phyloP scores from a whole-genome alignment of 148 eudicot species.

The Nepenthes mirabilis region DNA sequence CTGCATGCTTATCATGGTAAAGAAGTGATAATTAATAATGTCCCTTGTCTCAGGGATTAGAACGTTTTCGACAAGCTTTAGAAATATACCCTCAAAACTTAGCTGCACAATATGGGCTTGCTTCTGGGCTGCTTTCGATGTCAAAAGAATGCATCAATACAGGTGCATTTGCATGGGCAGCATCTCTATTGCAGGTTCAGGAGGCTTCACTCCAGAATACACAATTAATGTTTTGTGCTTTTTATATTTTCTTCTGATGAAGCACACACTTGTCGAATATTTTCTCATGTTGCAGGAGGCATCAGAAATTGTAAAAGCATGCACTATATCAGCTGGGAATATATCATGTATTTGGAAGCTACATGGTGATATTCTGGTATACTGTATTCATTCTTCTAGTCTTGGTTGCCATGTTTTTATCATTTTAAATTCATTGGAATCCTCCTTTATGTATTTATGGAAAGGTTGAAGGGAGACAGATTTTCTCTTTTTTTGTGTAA shows the following conservation, averaged over 20 bases:
- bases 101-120: constrained; percentile 80
- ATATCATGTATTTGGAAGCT: constrained; percentile 84
- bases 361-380: constrained; percentile 85
- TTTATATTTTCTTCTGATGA: constrained; percentile 3
- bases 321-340: constrained; percentile 54
- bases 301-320: constrained; percentile 32
- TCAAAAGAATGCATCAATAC: constrained; percentile 68
- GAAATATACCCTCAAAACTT: constrained; percentile 45
- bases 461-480: neutral
- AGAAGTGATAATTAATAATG: neutral
- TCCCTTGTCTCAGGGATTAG: constrained; percentile 45
- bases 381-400: neutral
- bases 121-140: constrained; percentile 73
- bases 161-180: constrained; percentile 92
- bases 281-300: constrained; percentile 52
- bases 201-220: constrained; percentile 5
- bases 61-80: constrained; percentile 71
- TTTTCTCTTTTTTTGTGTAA: too few species aligned
- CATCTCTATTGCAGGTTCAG: constrained; percentile 83
- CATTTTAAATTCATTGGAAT: neutral
- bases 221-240: neutral
- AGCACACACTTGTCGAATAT: neutral
- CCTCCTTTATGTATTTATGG: neutral
- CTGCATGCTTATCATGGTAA: neutral
- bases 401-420: neutral